These are phyloP conservation scores for Prosopis cineraria DNA, from an alignment of 306 rosid species.

Conservation along the genomic window DNA sequence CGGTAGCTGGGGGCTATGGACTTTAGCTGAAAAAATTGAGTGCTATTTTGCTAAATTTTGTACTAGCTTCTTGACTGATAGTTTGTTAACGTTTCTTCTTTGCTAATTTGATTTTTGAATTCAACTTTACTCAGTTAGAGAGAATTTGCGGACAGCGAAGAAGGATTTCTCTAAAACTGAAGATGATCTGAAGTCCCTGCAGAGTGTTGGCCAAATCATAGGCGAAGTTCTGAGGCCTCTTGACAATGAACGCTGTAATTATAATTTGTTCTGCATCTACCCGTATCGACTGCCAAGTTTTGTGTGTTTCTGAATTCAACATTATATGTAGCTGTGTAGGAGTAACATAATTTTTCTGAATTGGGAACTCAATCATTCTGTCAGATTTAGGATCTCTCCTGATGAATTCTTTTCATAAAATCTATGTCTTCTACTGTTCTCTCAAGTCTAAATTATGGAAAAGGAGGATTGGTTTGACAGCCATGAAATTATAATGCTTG, in stretches of 20 bases:
- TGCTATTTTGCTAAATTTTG: not conserved
- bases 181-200: constrained; percentile 79
- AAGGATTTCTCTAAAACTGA: constrained; percentile 72
- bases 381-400: not conserved
- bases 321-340: not conserved
- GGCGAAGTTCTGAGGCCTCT: constrained; percentile 83
- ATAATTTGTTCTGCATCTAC: not conserved
- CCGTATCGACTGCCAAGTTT: not conserved
- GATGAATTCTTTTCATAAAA: not conserved
- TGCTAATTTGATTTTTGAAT: not conserved
- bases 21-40: not conserved
- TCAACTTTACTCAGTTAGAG: constrained; percentile 52
- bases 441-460: not conserved
- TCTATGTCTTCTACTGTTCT: not conserved
- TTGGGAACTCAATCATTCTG: not conserved
- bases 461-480: not conserved
- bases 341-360: not conserved
- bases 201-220: constrained; percentile 73
- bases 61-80: not conserved
- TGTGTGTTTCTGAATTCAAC: not conserved
- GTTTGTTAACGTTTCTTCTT: not conserved
- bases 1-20: not conserved
- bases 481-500: not conserved
- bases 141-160: constrained; percentile 56
- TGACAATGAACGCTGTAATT: constrained; percentile 69